Base-by-base conservation (phyloP, 352 stramenopile species). In the Globisporangium emineosum region DNA sequence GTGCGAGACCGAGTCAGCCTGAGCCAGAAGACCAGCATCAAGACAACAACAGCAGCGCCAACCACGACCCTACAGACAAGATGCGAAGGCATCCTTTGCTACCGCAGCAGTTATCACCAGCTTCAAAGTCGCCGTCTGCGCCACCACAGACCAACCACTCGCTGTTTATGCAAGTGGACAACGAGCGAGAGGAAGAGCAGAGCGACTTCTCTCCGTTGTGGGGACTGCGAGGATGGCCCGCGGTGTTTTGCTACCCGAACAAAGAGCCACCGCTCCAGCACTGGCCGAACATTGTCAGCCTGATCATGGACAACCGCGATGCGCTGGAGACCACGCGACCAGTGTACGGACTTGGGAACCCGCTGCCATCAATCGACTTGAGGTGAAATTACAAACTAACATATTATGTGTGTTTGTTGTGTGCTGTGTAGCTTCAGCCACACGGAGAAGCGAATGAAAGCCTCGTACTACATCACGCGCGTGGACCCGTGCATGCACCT, bases 201-300 rank as follows among this genome's bases (percentile, higher is more conserved):
- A 83, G 77, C 25, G 84, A 96, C 58, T 94, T 93, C 63, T 86
- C 83, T 3, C 78, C 88, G 43, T 76, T 93, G 2, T 94, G 84
- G 83, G 85, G 86, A 0, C 68, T 94, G 49, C 71, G 83, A n/a
- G 81, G 78, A 25, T 94, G 82, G 81, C 86, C 88, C 15, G 85
- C 86, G 27, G 79, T 96, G 10, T 94, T 94, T 57, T 91, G 80
- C 60, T 96, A 92, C 55, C 87, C 87, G 13, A 78, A 81, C 61
- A 63, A 70, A 19, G 77, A 88, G 12, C 68, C 75, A 2, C 81
- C 83, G 23, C 65, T 88, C 51, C 67, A 86, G 61, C 88, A 96
- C 66, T 96, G 86, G 86, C 88, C 88, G 2, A 96, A 96, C 52
- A 78, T 96, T 17, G 73, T 96, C 55, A 94, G 85, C 65, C 74